Conservation (phyloP, 352 stramenopile genomes). For the Phytophthora lateralis region DNA sequence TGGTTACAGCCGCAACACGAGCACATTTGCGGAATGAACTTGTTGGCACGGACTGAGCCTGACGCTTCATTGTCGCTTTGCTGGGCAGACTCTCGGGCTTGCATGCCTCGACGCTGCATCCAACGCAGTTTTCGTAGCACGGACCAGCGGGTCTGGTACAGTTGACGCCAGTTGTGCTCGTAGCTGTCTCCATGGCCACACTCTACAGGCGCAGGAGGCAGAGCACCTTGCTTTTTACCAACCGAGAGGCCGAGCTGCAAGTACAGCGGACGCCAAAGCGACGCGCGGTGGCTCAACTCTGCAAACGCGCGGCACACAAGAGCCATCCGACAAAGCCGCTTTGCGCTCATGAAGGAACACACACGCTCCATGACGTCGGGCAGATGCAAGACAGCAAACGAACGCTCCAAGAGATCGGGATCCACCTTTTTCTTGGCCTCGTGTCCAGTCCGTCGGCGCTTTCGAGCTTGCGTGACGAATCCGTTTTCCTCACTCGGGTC, state of each 20-base stretch:
- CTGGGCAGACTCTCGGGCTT: constrained; percentile 8
- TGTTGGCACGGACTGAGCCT: not conserved
- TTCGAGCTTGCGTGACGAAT: constrained; percentile 9
- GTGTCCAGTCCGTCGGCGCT: constrained; percentile 22
- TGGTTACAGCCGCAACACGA: constrained; percentile 43
- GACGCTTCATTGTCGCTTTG: constrained; percentile 3
- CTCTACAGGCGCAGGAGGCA: constrained; percentile 14
- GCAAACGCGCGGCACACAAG: constrained; percentile 58
- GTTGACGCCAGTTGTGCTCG: constrained; percentile 39
- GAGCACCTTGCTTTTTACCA: constrained; percentile 8
- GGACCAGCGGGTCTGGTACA: constrained; percentile 37
- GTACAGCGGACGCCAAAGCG: constrained; percentile 56
- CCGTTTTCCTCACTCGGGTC: constrained; percentile 17
- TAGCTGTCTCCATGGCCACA: constrained; percentile 41
- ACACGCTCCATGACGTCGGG: constrained; percentile 73
- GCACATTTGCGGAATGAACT: constrained; percentile 43
- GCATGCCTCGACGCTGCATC: constrained; percentile 20
- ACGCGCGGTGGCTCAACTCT: constrained; percentile 34
- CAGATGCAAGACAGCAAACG: constrained; percentile 56
- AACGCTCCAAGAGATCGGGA: constrained; percentile 44
- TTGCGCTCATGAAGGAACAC: constrained; percentile 74
- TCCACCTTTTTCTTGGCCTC: constrained; percentile 9
- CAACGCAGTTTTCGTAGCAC: constrained; percentile 31
- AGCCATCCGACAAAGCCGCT: constrained; percentile 64
- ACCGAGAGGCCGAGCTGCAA: constrained; percentile 14